Evolutionary conservation across 23 red algal genomes (phyloP).

Genomic region (Gracilaria gracilis): DNA sequence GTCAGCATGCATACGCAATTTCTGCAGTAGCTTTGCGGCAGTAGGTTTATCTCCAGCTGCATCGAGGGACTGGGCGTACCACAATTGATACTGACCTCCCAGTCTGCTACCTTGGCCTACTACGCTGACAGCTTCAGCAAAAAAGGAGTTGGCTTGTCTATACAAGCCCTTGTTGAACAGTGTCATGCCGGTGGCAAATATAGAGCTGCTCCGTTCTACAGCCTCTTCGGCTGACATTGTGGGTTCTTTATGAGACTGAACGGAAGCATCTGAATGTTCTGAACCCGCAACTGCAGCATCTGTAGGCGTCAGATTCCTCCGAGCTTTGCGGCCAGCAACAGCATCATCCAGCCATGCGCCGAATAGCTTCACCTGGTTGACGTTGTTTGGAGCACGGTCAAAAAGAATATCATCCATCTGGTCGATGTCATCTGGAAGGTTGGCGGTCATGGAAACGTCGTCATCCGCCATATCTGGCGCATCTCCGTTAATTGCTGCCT

Average conservation of each 20-base stretch:
- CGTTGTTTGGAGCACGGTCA: constrained; percentile 70
- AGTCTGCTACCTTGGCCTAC: constrained; percentile 55
- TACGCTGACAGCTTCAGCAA: constrained; percentile 58
- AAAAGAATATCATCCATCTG: constrained; percentile 79
- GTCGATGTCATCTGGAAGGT: constrained; percentile 68
- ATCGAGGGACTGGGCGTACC: constrained; percentile 92
- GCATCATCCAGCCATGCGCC: constrained; percentile 89
- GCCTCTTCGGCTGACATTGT: constrained; percentile 24
- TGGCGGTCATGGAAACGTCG: constrained; percentile 21
- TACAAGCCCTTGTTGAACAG: constrained; percentile 78
- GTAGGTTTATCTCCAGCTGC: constrained; percentile 76
- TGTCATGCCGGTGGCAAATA: constrained; percentile 72
- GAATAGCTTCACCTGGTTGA: constrained; percentile 70
- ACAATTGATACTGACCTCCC: constrained; percentile 91
- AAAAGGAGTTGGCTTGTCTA: constrained; percentile 40
- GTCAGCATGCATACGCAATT: constrained; percentile 74
- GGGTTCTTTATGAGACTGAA: constrained; percentile 17
- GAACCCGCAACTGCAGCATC: neutral
- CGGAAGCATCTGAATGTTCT: constrained; percentile 25
- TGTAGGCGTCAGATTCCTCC: constrained; percentile 28
- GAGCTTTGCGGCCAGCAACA: constrained; percentile 72
- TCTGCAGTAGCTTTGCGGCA: constrained; percentile 67
- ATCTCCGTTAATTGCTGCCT: neutral
- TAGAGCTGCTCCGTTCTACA: constrained; percentile 37
- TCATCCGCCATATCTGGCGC: constrained; percentile 3